Base-by-base conservation (phyloP, 768 basidiomycete species). In the Tylopilus subfusipes region DNA sequence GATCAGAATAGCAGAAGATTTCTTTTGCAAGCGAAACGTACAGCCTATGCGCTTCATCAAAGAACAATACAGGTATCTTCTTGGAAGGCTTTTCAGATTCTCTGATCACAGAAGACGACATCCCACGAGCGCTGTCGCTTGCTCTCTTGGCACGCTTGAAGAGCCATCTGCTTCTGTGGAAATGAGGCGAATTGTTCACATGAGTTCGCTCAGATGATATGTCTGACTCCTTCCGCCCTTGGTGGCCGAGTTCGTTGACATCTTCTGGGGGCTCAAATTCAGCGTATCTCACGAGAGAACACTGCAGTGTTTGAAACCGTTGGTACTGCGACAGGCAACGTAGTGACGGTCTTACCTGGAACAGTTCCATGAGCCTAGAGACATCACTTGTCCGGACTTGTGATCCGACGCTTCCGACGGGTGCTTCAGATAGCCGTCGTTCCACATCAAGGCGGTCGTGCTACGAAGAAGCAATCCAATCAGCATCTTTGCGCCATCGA, bases 11-110 rank as follows among this genome's bases (percentile, higher is more conserved):
- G 7, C 19, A 27, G 12, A 25, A 38, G 24, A 48, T 10, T 18
- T 44, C 3, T 39, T 29, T 19, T 46, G 9, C 14, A 52, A 52
- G 50, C 7, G 36, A 31, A 29, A 58, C 83, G 33, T 67, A 90
- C 85, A 92, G 71, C 68, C 86, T 89, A 65, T 93, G 91, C 2
- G 90, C 88, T 67, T 93, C 91, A 58, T 93, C 91, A 56, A 93
- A 82, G 66, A 93, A 88, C 53, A 93, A 78, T 13, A 88, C 87
- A 1, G 88, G 88, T 65, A 86, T 81, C 71, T 82, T 86, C 76
- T 92, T 93, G 54, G 56, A 40, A 13, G 69, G 72, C 53, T 72
- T 76, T 51, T 70, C 75, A 18, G 65, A 56, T 5, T 68, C 68
- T 51, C 68, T 70, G 48, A 66, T 54, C 50, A 62, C 43, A 25